Base-by-base conservation (phyloP, 495 filamentous ascomycete species). In the Podospora appendiculata region DNA sequence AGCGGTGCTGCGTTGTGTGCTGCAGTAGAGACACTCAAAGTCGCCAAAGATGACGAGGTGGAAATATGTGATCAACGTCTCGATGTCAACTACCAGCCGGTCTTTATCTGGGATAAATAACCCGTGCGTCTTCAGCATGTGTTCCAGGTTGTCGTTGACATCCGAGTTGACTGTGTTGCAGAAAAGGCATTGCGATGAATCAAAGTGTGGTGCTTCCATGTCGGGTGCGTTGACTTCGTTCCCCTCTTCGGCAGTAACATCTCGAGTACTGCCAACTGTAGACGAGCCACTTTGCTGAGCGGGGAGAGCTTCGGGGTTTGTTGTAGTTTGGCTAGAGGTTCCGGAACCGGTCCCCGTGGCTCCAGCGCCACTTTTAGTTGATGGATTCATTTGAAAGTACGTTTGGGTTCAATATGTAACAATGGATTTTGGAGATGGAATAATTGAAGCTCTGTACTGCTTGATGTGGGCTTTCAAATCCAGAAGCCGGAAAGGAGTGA, bases 21-120 rank as follows among this genome's bases (percentile, higher is more conserved):
- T 58, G 40, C 69, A 70, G 33, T 62, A 59, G 52, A 71, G 60
- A 43, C 69, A 71, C 58, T 71, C 69, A 25, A 51, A 60, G 48
- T 67, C 69, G 47, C 56, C 64, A 25, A 64, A 68, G 17, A 71
- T 64, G 34, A 71, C 46, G n/a, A 70, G 60, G 54, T 68, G 65
- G 5, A 69, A 53, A 51, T 69, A 65, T 47, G 54, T 47, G 43
- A 71, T 45, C 16, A 70, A 52, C 16, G 65, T 59, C 50, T 67
- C 60, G 34, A 67, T 55, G 41, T 67, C 59, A 32, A 67, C 65
- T 2, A 51, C 45, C 10, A 70, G 47, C 43, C 58, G 48, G 39
- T 59, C 18, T 35, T 47, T 58, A 41, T 58, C 41, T 18, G 63
- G 63, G 32, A 70, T 47, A 45, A 68, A 64, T 0, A 70, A 48